These are phyloP conservation scores for Immersiella caudata DNA, from an alignment of 495 filamentous ascomycete species.

Conservation along the genomic window DNA sequence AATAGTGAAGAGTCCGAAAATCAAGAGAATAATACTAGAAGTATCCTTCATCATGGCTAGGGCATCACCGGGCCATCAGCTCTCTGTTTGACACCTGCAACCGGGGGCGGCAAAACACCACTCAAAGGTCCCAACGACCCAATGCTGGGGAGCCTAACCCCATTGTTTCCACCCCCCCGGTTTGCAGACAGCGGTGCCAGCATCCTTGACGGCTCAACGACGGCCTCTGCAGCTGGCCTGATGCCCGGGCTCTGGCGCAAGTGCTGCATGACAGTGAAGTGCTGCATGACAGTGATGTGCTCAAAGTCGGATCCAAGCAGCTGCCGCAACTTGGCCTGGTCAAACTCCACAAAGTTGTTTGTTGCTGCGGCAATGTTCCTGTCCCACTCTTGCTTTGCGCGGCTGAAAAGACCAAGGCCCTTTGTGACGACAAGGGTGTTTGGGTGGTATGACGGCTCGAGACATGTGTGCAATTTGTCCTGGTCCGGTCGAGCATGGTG, in stretches of 20 bases:
- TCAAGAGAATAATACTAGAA: no score
- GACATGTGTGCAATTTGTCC: neutral
- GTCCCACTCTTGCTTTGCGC: slow-evolving; percentile 5
- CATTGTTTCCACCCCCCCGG: neutral
- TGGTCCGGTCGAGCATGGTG: neutral
- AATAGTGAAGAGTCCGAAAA: no score
- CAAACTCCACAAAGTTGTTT: slow-evolving; percentile 11
- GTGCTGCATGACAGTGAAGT: slow-evolving; percentile 15
- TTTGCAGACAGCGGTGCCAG: neutral
- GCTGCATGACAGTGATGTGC: slow-evolving; percentile 12
- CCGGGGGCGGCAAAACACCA: no score
- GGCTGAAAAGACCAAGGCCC: neutral
- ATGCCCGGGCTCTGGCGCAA: neutral
- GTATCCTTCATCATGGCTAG: no score
- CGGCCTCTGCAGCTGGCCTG: neutral
- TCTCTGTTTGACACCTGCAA: no score
- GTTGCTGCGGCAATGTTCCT: neutral
- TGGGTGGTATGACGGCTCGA: neutral
- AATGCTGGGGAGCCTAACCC: neutral
- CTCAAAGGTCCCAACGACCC: neutral
- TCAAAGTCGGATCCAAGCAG: slow-evolving; percentile 15
- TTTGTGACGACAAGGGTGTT: slow-evolving; percentile 12
- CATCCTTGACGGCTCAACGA: neutral
- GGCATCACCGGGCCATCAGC: no score
- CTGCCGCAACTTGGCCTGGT: slow-evolving; percentile 12